A percentile compares a stretch with the other conserved stretches of the same genome.
Conservation (phyloP, 495 filamentous ascomycete species). For the Xylaria castorea region DNA sequence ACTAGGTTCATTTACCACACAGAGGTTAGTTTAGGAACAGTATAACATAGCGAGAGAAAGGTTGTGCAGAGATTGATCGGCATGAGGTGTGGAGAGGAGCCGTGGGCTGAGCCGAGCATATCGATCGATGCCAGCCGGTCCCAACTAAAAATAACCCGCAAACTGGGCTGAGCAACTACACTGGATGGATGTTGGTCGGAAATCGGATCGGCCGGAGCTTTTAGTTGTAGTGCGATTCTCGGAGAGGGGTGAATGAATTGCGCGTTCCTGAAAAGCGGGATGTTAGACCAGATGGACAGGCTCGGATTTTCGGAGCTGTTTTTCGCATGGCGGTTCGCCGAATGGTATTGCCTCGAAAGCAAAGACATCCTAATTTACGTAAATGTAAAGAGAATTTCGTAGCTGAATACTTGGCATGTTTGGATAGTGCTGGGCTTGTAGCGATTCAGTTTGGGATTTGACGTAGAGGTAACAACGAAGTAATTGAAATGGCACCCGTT, state of each 20-base stretch:
- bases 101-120: background rate
- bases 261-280: conserved; percentile 14
- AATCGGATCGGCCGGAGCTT: background rate
- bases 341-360: no score
- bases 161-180: background rate
- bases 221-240: background rate
- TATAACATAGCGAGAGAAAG: background rate
- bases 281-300: background rate
- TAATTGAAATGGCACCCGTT: no score
- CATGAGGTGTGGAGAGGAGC: background rate
- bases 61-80: background rate
- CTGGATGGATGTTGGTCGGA: background rate
- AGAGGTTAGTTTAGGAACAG: background rate
- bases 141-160: conserved; percentile 2
- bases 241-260: background rate
- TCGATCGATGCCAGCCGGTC: background rate
- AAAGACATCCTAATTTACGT: no score
- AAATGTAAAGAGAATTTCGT: no score
- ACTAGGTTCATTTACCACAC: background rate
- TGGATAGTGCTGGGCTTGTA: no score
- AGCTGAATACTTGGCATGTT: no score
- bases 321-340: background rate
- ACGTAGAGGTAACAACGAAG: no score
- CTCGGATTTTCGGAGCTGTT: background rate
- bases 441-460: no score